These are phyloP conservation scores for Periconia digitata DNA, from an alignment of 2,329 filamentous ascomycete genomes.

Conservation along the genomic window DNA sequence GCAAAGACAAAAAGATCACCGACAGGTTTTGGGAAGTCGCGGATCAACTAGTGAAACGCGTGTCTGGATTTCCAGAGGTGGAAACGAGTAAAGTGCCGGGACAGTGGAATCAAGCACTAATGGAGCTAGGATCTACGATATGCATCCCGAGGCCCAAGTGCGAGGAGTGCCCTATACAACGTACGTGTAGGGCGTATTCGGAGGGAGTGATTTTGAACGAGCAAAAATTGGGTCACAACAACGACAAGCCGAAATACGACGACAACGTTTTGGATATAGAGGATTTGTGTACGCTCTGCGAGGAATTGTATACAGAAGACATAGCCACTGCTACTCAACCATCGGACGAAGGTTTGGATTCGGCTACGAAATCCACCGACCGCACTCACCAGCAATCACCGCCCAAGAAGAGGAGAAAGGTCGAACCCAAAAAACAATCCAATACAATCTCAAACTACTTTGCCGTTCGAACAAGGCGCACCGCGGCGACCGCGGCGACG, in stretches of 20 bases:
- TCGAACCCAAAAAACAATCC: constrained; percentile 12
- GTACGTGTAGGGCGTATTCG: constrained; percentile 35
- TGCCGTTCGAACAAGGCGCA: constrained; percentile 14
- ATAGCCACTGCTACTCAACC: constrained; percentile 22
- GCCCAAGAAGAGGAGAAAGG: constrained; percentile 26
- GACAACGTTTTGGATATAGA: constrained; percentile 28
- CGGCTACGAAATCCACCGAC: background rate
- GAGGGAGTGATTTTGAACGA: constrained; percentile 29
- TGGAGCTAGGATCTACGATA: constrained; percentile 66
- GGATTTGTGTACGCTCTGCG: constrained; percentile 33
- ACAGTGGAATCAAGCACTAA: constrained; percentile 65
- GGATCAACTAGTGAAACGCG: constrained; percentile 56
- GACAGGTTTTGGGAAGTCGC: constrained; percentile 63
- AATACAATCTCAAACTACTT: constrained; percentile 39
- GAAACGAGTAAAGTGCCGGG: constrained; percentile 56
- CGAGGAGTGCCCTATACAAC: constrained; percentile 35
- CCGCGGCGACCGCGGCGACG: background rate
- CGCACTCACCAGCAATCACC: no score
- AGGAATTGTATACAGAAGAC: constrained; percentile 33
- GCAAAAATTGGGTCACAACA: constrained; percentile 8
- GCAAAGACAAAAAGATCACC: constrained; percentile 57
- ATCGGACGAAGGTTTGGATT: constrained; percentile 12
- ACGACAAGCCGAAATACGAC: background rate
- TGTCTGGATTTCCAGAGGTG: constrained; percentile 41
- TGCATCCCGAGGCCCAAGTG: constrained; percentile 64